phyloP scores from a whole-genome alignment of 352 stramenopile genomes.

The Paralagenidium karlingii region DNA sequence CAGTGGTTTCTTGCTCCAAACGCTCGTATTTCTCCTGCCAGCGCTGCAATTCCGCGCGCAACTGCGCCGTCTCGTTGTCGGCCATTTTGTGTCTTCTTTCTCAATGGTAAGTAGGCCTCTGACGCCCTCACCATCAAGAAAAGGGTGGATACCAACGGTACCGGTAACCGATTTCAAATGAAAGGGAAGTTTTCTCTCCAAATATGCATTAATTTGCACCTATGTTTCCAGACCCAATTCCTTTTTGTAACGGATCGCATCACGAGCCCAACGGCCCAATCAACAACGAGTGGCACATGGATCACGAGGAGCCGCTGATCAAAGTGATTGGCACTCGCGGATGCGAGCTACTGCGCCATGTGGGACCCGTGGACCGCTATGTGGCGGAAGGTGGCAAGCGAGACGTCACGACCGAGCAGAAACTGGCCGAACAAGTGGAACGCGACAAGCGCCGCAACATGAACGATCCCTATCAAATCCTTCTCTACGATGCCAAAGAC shows the following conservation, averaged over 20 bases:
- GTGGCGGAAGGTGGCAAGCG: slow-evolving; percentile 37
- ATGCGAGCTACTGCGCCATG: slow-evolving; percentile 22
- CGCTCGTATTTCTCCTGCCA: slow-evolving; percentile 39
- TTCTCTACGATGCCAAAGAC: slow-evolving; percentile 52
- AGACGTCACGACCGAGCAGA: slow-evolving; percentile 8
- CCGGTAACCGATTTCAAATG: no score
- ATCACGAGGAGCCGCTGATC: neutral
- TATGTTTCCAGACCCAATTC: no score
- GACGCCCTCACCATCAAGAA: no score
- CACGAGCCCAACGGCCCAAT: no score
- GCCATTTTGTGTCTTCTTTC: no score
- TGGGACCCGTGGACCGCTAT: slow-evolving; percentile 41
- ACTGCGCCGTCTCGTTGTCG: no score
- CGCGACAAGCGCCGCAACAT: slow-evolving; percentile 45
- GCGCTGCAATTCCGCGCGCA: slow-evolving; percentile 20
- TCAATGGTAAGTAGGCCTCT: no score
- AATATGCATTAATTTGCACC: no score
- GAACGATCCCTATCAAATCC: slow-evolving; percentile 40
- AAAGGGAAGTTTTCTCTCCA: no score
- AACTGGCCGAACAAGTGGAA: slow-evolving; percentile 41
- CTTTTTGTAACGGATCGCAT: no score
- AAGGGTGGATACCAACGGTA: no score
- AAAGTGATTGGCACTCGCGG: slow-evolving; percentile 23
- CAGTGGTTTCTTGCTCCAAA: slow-evolving; percentile 13
- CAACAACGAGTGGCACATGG: no score